Percentiles rank a stretch among this genome's conserved stretches.
Evolutionary conservation across 768 basidiomycete genomes (phyloP).

Genomic region (Kwoniella dejecticola): DNA sequence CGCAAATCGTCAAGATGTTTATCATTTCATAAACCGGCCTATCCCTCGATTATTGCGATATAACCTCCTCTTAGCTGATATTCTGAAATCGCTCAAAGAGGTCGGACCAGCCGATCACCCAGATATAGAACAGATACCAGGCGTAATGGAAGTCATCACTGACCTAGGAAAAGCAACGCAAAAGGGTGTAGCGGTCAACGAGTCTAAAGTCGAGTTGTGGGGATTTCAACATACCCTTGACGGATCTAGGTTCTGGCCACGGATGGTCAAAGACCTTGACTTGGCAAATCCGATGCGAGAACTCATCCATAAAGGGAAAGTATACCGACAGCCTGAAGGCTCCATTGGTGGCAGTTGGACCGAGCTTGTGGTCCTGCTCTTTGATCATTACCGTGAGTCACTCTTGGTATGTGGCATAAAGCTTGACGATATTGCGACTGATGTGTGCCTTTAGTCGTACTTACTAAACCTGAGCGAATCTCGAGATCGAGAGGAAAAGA

Average conservation of each 20-base stretch:
- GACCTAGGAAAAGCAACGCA: slow-evolving; percentile 83
- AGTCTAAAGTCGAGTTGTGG: slow-evolving; percentile 89
- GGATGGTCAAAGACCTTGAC: slow-evolving; percentile 73
- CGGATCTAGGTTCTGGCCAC: slow-evolving; percentile 44
- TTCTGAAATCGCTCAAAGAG: slow-evolving; percentile 72
- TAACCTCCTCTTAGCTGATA: slow-evolving; percentile 75
- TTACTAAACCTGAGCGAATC: slow-evolving; percentile 36
- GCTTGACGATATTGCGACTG: not conserved
- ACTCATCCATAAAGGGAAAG: slow-evolving; percentile 77
- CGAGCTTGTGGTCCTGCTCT: slow-evolving; percentile 84
- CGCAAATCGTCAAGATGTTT: slow-evolving; percentile 83
- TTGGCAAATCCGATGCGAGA: slow-evolving; percentile 78
- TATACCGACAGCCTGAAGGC: slow-evolving; percentile 78
- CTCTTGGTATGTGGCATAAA: not conserved
- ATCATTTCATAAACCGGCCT: slow-evolving; percentile 87
- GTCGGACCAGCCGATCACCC: slow-evolving; percentile 62
- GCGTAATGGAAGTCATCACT: slow-evolving; percentile 83
- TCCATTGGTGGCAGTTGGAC: slow-evolving; percentile 80
- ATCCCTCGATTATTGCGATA: slow-evolving; percentile 88
- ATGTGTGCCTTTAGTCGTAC: slow-evolving; percentile 25
- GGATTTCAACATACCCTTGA: slow-evolving; percentile 55
- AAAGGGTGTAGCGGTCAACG: slow-evolving; percentile 79
- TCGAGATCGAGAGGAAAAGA: slow-evolving; percentile 24
- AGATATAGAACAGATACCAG: slow-evolving; percentile 78
- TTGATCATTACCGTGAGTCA: slow-evolving; percentile 89